A percentile compares a stretch with the other conserved stretches of the same genome.
These are phyloP conservation scores for Fraxinus dipetala DNA, from an alignment of 305 asterid species.

Conservation along the genomic window DNA sequence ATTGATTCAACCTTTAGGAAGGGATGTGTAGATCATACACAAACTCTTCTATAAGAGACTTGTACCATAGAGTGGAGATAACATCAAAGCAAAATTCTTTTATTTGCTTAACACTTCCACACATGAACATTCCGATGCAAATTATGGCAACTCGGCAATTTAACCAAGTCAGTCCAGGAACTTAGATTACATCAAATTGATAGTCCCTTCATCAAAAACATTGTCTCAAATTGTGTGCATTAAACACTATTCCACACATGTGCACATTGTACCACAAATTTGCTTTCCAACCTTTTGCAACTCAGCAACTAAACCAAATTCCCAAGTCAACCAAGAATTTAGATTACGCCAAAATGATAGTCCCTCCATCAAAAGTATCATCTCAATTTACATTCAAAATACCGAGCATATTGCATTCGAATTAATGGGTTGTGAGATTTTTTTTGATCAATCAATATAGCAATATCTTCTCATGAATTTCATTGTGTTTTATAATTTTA, in stretches of 20 bases:
- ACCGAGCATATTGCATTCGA: neutral
- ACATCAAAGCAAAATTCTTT: neutral
- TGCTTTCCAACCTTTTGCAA: neutral
- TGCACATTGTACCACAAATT: neutral
- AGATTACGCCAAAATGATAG: neutral
- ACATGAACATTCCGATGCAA: neutral
- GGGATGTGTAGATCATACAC: neutral
- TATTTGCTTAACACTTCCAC: neutral
- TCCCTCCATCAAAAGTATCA: slow-evolving; percentile 12
- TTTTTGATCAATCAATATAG: neutral
- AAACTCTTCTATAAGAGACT: neutral
- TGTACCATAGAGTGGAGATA: neutral
- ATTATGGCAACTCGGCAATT: neutral
- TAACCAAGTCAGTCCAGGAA: neutral
- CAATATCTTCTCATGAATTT: neutral
- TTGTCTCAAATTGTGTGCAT: neutral
- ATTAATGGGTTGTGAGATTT: neutral
- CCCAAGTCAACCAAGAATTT: slow-evolving; percentile 7
- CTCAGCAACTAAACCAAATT: neutral
- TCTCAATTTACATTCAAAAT: slow-evolving; percentile 9
- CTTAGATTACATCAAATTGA: neutral
- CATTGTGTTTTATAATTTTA: neutral
- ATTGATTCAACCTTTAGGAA: neutral
- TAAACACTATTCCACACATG: neutral
- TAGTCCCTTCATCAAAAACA: neutral